Evolutionary conservation across 1,284 basidiomycete species (phyloP), one percentile per base, ranked within the genome.

Genomic region (Ganoderma lingzhi): DNA sequence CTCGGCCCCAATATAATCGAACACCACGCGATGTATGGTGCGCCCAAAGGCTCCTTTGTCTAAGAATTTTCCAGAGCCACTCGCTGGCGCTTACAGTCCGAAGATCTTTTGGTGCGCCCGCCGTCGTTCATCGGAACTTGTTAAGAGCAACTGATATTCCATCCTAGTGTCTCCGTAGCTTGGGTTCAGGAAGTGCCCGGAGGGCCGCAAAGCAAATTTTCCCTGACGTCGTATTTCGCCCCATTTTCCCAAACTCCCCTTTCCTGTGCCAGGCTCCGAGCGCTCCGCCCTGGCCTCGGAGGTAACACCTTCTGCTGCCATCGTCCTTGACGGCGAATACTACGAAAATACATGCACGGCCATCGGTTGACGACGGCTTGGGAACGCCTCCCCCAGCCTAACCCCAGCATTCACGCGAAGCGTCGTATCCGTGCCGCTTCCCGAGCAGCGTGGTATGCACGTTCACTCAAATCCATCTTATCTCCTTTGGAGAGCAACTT

Each of bases 251-350:
- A 60, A 48, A 48, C 45, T n/a, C n/a, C 66, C 10, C n/a, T 64
- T 62, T 65, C 65, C 56, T 62, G 63, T 59, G 68, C 66, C 61
- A 68, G 64, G 67, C 15, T 28, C 44, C 60, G 64, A 65, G 73
- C 73, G 73, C 73, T 74, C 73, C 73, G 73, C 42, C 67, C 51
- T 51, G 51, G 39, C 67, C 67, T 70, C 73, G 73, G 73, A 74
- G 69, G 61, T 30, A 35, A 63, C 68, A 67, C 61, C 59, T 56
- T 58, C 42, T 53, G 48, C 63, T 69, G 55, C 62, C 63, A 66
- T 65, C 61, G 64, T 65, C 58, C 45, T 65, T 62, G 37, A 62
- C 61, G 55, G 62, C 62, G 66, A 68, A 63, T 59, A 62, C 62
- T 19, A 63, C 62, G 58, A 64, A 48, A 64, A 63, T 48, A 60